Base-by-base conservation (phyloP, 768 basidiomycete species). In the Xanthoconium stramineum region DNA sequence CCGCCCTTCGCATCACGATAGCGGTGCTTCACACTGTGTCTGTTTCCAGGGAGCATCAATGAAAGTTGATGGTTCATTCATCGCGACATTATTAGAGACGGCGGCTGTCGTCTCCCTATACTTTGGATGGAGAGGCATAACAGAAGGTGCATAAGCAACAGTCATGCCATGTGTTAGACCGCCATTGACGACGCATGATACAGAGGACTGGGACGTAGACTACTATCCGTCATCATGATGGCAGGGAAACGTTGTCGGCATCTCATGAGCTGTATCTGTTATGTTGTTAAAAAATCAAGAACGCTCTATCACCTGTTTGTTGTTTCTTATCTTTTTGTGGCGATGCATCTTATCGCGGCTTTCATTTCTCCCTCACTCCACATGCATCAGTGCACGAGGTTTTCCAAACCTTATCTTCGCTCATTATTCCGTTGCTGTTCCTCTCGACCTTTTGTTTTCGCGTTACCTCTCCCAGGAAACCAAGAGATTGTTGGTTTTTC, bases 111-210 rank as follows among this genome's bases (percentile, higher is more conserved):
- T 75, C 12, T 73, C 82, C 5, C 59, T 96, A 19, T 94, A 83
- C 69, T 67, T 85, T 15, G 92, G 83, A n/a, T 96, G 94, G 94
- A 78, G 78, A 71, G 86, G 86, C 68, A 91, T 94, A 55, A 94
- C 93, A 17, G 93, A 95, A 83, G 90, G 91, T 86, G 55, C 48
- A 81, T 75, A 5, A 11, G 51, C 19, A 1, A 40, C 28, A 24
- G 4, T n/a, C 45, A 24, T 42, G 6, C 33, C 3, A 9, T 44
- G 37, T 24, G 13, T 17, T 24, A 7, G 50, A 24, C 52, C 30
- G 8, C 52, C 30, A 9, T 42, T 63, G 47, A 65, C 52, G 14
- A 42, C 15, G 6, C 3, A n/a, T 32, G 19, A 37, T 24, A 7
- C 65, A 78, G 77, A 74, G 70, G 77, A 78, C 35, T 83, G 81